Base-by-base conservation (phyloP, 371 early-diverging fungal species). In the Neoconidiobolus thromboides region DNA sequence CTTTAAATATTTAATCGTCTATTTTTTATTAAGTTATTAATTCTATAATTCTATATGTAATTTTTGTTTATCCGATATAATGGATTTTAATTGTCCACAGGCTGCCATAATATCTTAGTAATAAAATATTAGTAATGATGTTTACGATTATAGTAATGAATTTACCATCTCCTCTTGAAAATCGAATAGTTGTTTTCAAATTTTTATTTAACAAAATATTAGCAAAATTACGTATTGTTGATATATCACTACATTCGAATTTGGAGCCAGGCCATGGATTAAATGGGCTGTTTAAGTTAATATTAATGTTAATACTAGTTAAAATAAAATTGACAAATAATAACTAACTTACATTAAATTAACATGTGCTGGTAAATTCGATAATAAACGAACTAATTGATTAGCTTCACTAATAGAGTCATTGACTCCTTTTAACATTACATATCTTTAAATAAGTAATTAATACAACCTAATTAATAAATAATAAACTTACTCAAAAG, bases 371-470 rank as follows among this genome's bases (percentile, higher is more conserved):
- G 87, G 86, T 3, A 87, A 61, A 39, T 75, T 72, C 37, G 70
- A 72, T 41, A 89, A 62, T 43, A 88, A 62, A 14, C 73, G 64
- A 0, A 75, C 79, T 10, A 91, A 69, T 10, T 78, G 74, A 40
- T 69, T 67, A 14, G 92, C 92, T 58, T 88, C 85, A 2, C 65
- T 64, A 4, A 74, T 54, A 0, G 78, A 74, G 64, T 91, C 92
- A 63, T 91, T 91, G 36, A 89, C 79, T 48, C 76, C 78, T 54
- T 83, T 76, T 55, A 91, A 72, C 90, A 91, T 85, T 38, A 89
- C 87, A 68, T 91, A 90, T 69, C 77, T 76, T 65, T 10, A 38
- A 37, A 39, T 46, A 49, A 49, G 44, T 3, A 3, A n/a, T 55
- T 2, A 39, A 5, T 48, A 26, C 26, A 26, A 26, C 26, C 26